Evolutionary conservation across 306 rosid species (phyloP), one percentile per base, ranked within the genome.

Genomic region (Prinsepia uniflora): DNA sequence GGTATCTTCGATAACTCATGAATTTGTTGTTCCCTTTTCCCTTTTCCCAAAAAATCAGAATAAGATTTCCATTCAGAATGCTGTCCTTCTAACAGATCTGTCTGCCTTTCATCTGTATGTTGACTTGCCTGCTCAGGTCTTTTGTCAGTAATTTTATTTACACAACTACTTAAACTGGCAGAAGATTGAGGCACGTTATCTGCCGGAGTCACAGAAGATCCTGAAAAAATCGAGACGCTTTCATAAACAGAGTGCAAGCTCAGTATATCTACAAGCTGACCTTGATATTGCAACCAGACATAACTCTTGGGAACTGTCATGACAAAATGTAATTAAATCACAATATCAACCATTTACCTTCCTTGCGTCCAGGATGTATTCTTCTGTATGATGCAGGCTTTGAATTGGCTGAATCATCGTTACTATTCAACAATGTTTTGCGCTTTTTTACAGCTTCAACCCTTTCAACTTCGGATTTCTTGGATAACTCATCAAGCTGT

Each of bases 51-150:
- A 45, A 82, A 81, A 81, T 72, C 77, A 53, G 52, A 53, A 57
- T 63, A 60, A 81, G 80, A 89, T 78, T 83, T 94, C 98, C 96
- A 94, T 53, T 1, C 79, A 72, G 86, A 89, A 66, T 69, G 75
- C 84, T 83, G 87, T 65, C 88, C 92, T 44, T 82, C 92, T 43
- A 88, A 81, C 56, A 93, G 75, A 63, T 86, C 10, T 46, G 12
- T 46, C 10, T 10, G 49, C 49, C 30, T 2, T 24, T 24, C 30
- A 24, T 24, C 30, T 24, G 30, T 24, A 24, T 24, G 30, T 24
- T 24, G 30, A 24, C 30, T 0, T 46, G 3, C 6, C 14, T 14
- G 49, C 49, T 72, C 67, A 63, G 49, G 70, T 42, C 75, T 70
- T 70, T 65, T 74, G 34, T 4, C 34, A 34, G n/a, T 39, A 36